Evolutionary conservation across 192 early-diverging fungal genomes (phyloP).

Genomic region (Rhizoclosmatium sp.): DNA sequence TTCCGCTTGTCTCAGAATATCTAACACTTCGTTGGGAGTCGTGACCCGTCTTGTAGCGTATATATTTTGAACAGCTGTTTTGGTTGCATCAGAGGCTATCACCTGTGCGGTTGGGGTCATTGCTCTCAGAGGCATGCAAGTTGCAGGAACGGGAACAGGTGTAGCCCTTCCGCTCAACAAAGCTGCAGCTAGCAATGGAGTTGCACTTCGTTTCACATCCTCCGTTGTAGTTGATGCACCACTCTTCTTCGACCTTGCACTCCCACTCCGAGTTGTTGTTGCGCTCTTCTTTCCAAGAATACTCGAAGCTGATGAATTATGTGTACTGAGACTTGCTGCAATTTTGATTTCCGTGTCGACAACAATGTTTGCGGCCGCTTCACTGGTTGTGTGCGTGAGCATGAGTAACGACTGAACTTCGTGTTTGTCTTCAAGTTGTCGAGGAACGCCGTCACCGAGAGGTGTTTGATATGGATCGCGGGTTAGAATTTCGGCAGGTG

Average conservation of each 20-base stretch:
- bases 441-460: neutral
- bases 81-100: conserved; percentile 29
- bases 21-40: conserved; percentile 31
- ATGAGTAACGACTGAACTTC: conserved; percentile 27
- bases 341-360: neutral
- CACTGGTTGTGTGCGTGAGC: conserved; percentile 31
- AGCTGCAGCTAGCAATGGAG: neutral
- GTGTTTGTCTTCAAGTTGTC: conserved; percentile 19
- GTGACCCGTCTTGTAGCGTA: conserved; percentile 7
- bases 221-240: neutral
- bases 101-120: conserved; percentile 26
- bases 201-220: neutral
- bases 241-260: neutral
- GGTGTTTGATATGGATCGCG: neutral
- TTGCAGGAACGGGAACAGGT: conserved; percentile 20
- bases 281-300: neutral
- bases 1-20: conserved; percentile 30
- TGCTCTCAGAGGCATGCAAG: conserved; percentile 5
- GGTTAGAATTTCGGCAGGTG: neutral
- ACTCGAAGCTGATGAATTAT: neutral
- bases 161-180: neutral
- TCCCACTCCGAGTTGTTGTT: neutral
- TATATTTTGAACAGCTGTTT: neutral
- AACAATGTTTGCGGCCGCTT: conserved; percentile 23
- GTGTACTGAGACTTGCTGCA: neutral